These are phyloP conservation scores for Pleodorina starrii DNA, from an alignment of 139 green algal genomes.

Conservation along the genomic window DNA sequence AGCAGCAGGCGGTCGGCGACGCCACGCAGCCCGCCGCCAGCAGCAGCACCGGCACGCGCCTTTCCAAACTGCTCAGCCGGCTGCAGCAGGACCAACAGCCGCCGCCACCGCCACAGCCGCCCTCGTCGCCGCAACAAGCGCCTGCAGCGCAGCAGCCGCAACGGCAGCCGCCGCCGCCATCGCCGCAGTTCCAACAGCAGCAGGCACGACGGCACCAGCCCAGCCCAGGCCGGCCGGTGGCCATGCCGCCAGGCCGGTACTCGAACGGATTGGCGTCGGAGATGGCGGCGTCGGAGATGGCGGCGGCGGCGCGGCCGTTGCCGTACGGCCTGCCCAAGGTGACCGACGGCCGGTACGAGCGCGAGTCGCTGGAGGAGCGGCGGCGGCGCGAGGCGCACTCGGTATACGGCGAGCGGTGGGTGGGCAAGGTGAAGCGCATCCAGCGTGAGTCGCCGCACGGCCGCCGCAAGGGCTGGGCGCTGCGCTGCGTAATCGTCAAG, in stretches of 20 bases:
- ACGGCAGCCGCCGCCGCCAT: background rate
- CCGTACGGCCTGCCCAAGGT: background rate
- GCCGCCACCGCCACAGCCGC: background rate
- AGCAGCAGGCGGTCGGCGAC: background rate
- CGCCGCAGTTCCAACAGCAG: background rate
- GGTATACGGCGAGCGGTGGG: conserved; percentile 85
- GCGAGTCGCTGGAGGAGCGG: conserved; percentile 37
- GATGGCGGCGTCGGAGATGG: background rate
- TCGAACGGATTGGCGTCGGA: background rate
- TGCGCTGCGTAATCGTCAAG: conserved; percentile 98
- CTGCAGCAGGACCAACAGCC: conserved; percentile 1
- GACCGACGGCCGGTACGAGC: conserved; percentile 20
- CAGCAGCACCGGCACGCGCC: background rate
- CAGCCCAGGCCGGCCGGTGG: background rate
- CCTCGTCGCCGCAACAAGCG: background rate
- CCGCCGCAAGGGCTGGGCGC: conserved; percentile 83
- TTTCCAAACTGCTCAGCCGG: background rate
- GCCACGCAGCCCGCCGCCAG: background rate
- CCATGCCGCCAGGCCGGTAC: background rate
- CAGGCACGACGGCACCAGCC: background rate
- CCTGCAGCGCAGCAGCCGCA: background rate
- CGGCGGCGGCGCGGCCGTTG: background rate
- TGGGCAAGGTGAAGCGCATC: conserved; percentile 70
- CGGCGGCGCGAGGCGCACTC: conserved; percentile 54
- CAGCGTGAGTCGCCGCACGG: conserved; percentile 84